Evolutionary conservation across 164 flowering plant species (phyloP), one percentile per base, ranked within the genome.

Genomic region (Nymphaea colorata): DNA sequence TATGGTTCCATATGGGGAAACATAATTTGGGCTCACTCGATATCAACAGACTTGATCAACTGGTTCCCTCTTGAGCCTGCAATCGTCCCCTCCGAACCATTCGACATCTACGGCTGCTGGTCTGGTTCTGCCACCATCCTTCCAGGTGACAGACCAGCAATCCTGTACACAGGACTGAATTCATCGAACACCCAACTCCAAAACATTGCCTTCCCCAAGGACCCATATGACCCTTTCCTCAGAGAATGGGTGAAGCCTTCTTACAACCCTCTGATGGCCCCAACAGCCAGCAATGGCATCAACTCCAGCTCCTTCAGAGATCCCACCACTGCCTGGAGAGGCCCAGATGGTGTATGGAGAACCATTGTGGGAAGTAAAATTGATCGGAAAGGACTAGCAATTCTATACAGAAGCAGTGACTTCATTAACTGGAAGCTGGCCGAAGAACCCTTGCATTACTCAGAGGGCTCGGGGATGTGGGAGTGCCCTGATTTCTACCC

Each of bases 401-500:
- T 66, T 43, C 73, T 91, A 67, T 91, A 87, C 59, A 73, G 77
- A 75, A 89, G 94, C 43, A 76, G 61, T 66, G 94, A 91, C 69
- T 89, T 91, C 67, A 44, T 67, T 42, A 67, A 72, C 1, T 91
- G 98, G 98, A 61, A 57, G 2, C 78, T 78, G 77, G 77, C 85
- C 2, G 45, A 79, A 36, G 89, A 89, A 61, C 90, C 93, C 0
- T 42, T 91, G 15, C 96, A 91, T 69, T 84, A 89, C 2, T 4
- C 43, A 0, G 41, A 77, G 1, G 43, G 65, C 0, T 82, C 88
- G 0, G 98, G 98, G 0, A 92, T 83, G 85, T 90, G 91, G 93
- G 96, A 92, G 70, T 92, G 98, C 73, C 94, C 94, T 0, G 98
- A 92, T 67, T 90, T 89, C 67, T 92, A 36, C 67, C 96, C 98